Percentiles rank a stretch among this genome's conserved stretches.
Conservation (phyloP, 441 rosid genomes). For the Jatropha multifida region DNA sequence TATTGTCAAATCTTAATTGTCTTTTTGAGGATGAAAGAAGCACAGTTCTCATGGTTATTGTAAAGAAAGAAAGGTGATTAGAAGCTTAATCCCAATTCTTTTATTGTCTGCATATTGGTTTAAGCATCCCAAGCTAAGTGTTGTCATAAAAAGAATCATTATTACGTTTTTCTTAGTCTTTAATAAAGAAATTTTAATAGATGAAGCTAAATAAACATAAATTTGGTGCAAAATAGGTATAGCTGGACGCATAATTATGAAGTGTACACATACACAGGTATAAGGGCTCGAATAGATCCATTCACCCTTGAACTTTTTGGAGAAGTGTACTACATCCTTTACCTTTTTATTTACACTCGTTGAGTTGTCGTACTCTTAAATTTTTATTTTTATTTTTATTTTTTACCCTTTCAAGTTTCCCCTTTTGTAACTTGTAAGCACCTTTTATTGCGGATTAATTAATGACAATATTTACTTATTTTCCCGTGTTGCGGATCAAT, state of each 20-base stretch:
- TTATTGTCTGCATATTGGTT: not conserved
- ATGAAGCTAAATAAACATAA: not conserved
- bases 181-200: not conserved
- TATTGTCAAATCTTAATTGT: too few relatives aligned
- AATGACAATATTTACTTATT: too few relatives aligned
- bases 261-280: not conserved
- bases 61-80: not conserved
- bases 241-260: not conserved
- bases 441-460: too few relatives aligned
- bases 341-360: too few relatives aligned
- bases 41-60: not conserved
- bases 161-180: not conserved
- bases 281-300: too few relatives aligned
- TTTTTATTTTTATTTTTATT: too few relatives aligned
- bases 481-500: too few relatives aligned
- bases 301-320: too few relatives aligned
- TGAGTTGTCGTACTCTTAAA: too few relatives aligned
- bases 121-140: not conserved
- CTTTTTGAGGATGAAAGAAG: constrained; percentile 58
- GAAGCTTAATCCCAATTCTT: not conserved
- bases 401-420: too few relatives aligned
- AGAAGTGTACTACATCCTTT: too few relatives aligned
- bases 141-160: not conserved
- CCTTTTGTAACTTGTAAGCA: too few relatives aligned
- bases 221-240: not conserved